These are phyloP conservation scores for Anisodus acutangulus DNA, from an alignment of 257 asterid species.

Conservation along the genomic window DNA sequence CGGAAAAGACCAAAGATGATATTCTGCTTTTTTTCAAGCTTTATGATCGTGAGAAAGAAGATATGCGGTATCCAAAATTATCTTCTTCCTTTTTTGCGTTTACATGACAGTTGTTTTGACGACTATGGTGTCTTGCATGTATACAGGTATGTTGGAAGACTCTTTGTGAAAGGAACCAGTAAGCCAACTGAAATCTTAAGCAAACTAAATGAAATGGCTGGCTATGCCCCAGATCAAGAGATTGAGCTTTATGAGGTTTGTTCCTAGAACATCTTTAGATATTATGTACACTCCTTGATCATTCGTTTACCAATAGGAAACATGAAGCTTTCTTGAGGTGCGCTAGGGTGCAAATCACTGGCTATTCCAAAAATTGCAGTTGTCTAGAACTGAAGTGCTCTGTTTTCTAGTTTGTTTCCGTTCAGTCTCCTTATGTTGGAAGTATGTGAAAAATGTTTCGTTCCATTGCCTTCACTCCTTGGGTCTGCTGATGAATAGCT, in stretches of 20 bases:
- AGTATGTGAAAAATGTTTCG: not conserved
- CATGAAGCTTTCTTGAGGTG: not conserved
- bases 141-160: constrained; percentile 78
- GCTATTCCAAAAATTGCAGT: constrained; percentile 10
- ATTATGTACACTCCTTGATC: not conserved
- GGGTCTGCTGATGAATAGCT: not conserved
- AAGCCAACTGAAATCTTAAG: constrained; percentile 70
- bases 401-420: constrained; percentile 4
- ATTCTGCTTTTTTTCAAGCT: constrained; percentile 21
- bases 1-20: constrained; percentile 56
- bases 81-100: not conserved
- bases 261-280: constrained; percentile 8
- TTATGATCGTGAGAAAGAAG: constrained; percentile 75
- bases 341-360: constrained; percentile 1
- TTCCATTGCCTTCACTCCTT: not conserved
- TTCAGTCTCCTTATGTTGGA: constrained; percentile 8
- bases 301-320: not conserved
- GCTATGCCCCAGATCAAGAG: constrained; percentile 85
- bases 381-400: not conserved
- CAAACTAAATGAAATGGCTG: constrained; percentile 85
- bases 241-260: constrained; percentile 91
- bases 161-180: constrained; percentile 69
- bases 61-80: constrained; percentile 63
- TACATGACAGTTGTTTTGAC: constrained; percentile 22
- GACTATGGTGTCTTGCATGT: constrained; percentile 29